Evolutionary conservation across 2,329 filamentous ascomycete genomes (phyloP), one percentile per base, ranked within the genome.

Genomic region (Chaetomium olivaceum): DNA sequence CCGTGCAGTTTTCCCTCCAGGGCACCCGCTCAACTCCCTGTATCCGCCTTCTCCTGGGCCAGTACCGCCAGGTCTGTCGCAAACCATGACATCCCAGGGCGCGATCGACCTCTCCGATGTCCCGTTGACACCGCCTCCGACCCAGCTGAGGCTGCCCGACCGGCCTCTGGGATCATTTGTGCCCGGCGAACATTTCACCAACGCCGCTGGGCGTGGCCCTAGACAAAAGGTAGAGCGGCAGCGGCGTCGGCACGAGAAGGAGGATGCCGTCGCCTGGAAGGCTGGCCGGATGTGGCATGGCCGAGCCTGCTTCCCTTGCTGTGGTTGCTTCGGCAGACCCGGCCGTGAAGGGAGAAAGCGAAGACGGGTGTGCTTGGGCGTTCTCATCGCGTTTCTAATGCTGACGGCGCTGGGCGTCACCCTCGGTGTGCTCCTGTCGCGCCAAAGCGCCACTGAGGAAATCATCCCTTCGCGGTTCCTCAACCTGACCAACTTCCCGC

Each of bases 401-500:
- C 76, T 89, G 60, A 81, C 90, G 27, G 80, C 87, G 25, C 73
- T 91, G 12, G 80, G 83, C 19, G 76, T 89, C 25, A 80, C 86
- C 1, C 78, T 92, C 12, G 84, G 83, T 0, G 82, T 87, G 14
- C 81, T 85, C 1, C 77, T 92, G 52, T 82, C 80, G 61, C 80
- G 77, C 2, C 63, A 62, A 68, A 78, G 33, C 33, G 33, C 78
- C 69, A 61, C 60, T 54, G 63, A 76, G 71, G n/a, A 71, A 73
- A 27, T 70, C 69, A 14, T 71, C 9, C 77, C 78, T n/a, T 82
- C 80, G 1, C 80, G 81, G 60, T 97, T 92, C 90, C 82, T 97
- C 64, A 97, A 96, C 74, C 76, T 96, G 67, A 96, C 93, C 1
- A 88, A 89, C 59, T 97, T 91, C 71, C 93, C 93, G 21, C 90